These are phyloP conservation scores for Psidium friedrichsthalianum DNA, from an alignment of 345 rosid genomes.

Conservation along the genomic window DNA sequence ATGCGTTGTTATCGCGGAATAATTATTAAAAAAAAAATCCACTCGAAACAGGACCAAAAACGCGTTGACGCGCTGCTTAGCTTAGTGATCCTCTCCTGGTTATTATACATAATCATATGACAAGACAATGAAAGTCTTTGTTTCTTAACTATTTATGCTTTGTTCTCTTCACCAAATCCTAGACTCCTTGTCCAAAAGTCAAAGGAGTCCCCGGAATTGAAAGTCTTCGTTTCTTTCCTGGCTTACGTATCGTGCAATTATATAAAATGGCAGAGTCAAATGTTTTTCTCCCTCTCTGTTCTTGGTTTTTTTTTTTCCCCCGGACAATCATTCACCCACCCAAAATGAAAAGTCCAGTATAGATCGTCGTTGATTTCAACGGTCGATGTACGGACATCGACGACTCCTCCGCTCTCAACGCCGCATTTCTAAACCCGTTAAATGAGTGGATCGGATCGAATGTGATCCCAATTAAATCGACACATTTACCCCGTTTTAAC, in stretches of 20 bases:
- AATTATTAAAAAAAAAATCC: background rate
- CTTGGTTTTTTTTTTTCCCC: too few species aligned
- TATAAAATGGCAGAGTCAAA: background rate
- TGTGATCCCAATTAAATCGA: too few species aligned
- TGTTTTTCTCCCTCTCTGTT: background rate
- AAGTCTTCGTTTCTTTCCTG: background rate
- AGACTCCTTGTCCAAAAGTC: rapidly evolving
- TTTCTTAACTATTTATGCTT: background rate
- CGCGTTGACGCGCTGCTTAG: background rate
- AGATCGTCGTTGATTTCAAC: background rate
- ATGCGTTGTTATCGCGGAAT: rapidly evolving
- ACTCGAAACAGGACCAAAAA: background rate
- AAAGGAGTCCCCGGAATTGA: background rate
- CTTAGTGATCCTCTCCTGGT: background rate
- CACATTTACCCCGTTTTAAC: too few species aligned
- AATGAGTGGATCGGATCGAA: too few species aligned
- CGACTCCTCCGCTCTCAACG: background rate
- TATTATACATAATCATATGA: background rate
- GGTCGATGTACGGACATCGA: background rate
- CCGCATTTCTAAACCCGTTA: background rate
- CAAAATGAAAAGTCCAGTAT: background rate
- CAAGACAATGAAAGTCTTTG: rapidly evolving
- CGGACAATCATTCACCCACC: background rate
- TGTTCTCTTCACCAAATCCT: background rate
- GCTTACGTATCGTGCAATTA: background rate